Conservation (phyloP, 495 filamentous ascomycete species). For the Neurospora tetraspora region DNA sequence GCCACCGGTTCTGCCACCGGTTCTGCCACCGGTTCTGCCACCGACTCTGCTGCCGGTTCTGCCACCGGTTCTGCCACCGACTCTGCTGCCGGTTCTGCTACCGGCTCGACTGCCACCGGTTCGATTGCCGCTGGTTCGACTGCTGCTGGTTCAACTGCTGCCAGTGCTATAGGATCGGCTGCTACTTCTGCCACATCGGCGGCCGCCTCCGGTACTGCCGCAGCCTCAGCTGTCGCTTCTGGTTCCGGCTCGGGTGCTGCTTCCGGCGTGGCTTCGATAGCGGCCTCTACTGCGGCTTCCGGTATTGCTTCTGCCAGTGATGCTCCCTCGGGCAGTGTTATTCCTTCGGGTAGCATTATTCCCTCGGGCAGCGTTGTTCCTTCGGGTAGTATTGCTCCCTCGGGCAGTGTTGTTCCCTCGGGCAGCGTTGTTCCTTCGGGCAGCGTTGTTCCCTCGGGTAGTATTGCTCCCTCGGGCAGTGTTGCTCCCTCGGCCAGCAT, state of each 20-base stretch:
- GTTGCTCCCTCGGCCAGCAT: neutral
- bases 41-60: too few relatives aligned
- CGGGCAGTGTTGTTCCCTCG: neutral
- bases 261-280: neutral
- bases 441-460: neutral
- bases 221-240: neutral
- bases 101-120: too few relatives aligned
- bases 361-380: neutral
- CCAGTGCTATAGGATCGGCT: neutral
- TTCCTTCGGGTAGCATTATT: neutral
- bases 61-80: too few relatives aligned
- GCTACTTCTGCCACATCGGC: neutral
- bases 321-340: too few relatives aligned
- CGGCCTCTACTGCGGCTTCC: neutral
- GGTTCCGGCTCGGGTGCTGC: neutral
- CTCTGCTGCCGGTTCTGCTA: too few relatives aligned
- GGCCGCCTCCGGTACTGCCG: neutral
- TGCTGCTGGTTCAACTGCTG: neutral
- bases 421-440: neutral
- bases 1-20: neutral
- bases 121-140: neutral
- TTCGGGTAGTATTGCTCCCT: neutral
- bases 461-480: neutral
- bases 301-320: neutral
- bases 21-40: too few relatives aligned